Evolutionary conservation across 2,329 filamentous ascomycete species (phyloP).

Genomic region (Hypoxylon sp.): DNA sequence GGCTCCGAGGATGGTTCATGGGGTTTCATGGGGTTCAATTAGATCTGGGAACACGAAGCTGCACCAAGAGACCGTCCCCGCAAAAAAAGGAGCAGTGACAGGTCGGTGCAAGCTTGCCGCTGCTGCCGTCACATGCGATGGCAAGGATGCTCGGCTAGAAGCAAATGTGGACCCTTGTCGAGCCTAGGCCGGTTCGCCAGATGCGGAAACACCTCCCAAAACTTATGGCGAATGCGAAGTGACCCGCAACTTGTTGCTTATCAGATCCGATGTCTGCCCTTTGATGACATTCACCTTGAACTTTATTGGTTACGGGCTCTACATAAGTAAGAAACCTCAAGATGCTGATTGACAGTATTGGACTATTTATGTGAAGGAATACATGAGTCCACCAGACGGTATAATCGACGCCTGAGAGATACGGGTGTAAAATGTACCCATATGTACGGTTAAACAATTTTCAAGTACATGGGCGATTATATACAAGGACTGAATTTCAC

Average conservation of each 20-base stretch:
- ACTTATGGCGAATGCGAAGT: conserved; percentile 38
- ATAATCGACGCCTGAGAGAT: no score
- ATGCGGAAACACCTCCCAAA: conserved; percentile 35
- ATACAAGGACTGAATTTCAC: no score
- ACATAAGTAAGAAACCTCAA: neutral
- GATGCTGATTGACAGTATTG: neutral
- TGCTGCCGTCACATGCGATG: conserved; percentile 38
- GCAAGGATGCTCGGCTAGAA: conserved; percentile 43
- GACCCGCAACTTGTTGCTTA: conserved; percentile 20
- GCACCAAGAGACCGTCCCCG: conserved; percentile 30
- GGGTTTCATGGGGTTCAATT: conserved; percentile 10
- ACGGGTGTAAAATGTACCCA: no score
- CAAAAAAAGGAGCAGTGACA: conserved; percentile 32
- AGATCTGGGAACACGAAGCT: conserved; percentile 32
- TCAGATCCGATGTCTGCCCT: conserved; percentile 32
- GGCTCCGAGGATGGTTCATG: conserved; percentile 5
- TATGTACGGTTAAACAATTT: no score
- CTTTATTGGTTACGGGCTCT: conserved; percentile 15
- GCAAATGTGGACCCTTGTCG: conserved; percentile 17
- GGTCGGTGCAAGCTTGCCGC: neutral
- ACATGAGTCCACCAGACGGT: no score
- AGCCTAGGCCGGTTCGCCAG: conserved; percentile 39
- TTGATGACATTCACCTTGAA: conserved; percentile 29
- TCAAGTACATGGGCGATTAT: no score
- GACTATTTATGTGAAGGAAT: neutral